These are phyloP conservation scores for Biscutella laevigata DNA, from an alignment of 441 rosid species.

Conservation along the genomic window DNA sequence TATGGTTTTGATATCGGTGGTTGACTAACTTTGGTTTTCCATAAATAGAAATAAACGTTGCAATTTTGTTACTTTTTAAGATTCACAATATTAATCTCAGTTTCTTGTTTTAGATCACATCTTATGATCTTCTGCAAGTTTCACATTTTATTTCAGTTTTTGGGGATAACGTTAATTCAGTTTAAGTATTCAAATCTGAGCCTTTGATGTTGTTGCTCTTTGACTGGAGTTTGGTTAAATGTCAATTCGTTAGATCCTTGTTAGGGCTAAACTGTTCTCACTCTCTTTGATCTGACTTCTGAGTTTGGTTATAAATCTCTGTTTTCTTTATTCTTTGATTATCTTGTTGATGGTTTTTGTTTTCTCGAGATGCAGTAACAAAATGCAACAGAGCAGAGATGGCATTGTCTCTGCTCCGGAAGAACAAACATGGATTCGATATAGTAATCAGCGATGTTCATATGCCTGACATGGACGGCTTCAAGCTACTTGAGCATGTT, in stretches of 20 bases:
- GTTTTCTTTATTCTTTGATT: background rate
- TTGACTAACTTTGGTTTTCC: conserved; percentile 29
- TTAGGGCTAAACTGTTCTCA: background rate
- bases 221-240: conserved; percentile 16
- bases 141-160: background rate
- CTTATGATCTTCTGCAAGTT: background rate
- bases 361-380: conserved; percentile 44
- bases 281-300: conserved; percentile 1
- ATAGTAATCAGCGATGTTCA: conserved; percentile 89
- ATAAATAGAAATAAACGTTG: background rate
- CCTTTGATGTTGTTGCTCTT: conserved; percentile 4
- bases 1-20: conserved; percentile 25
- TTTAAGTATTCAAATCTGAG: conserved; percentile 15
- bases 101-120: conserved; percentile 17
- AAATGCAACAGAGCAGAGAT: conserved; percentile 71
- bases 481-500: no score
- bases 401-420: conserved; percentile 57
- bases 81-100: conserved; percentile 8
- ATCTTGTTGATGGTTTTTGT: background rate
- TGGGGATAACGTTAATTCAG: background rate
- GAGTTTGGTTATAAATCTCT: background rate
- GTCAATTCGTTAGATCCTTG: background rate
- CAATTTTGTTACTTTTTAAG: conserved; percentile 7
- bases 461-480: conserved; percentile 98
- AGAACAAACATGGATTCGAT: conserved; percentile 67